phyloP scores from a whole-genome alignment of 306 rosid genomes.

The Quercus ilex region DNA sequence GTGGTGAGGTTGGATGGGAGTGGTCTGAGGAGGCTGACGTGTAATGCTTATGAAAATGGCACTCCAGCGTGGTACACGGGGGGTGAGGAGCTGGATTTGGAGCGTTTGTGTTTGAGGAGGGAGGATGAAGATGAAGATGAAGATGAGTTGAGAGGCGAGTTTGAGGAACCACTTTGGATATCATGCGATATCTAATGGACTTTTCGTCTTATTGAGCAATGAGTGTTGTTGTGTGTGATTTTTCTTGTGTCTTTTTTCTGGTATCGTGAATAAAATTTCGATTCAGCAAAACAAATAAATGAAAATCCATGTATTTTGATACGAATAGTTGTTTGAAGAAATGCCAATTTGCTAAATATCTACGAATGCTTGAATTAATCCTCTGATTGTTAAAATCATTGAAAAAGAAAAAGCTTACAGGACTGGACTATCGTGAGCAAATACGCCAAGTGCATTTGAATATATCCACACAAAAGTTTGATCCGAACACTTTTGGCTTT shows the following conservation, averaged over 20 bases:
- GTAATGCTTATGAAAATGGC: conserved; percentile 69
- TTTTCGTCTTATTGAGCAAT: background rate
- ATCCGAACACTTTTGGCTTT: no score
- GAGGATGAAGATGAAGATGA: conserved; percentile 38
- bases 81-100: conserved; percentile 23
- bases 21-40: conserved; percentile 81
- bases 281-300: background rate
- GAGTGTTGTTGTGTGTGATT: background rate
- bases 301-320: no score
- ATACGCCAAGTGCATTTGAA: no score
- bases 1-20: conserved; percentile 64
- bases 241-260: background rate
- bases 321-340: no score
- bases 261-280: background rate
- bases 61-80: conserved; percentile 63
- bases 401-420: no score
- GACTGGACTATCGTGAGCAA: no score
- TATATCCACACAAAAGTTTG: no score
- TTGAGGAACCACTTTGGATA: conserved; percentile 78
- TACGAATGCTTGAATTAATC: no score
- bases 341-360: no score
- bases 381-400: no score
- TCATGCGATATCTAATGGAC: conserved; percentile 13
- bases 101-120: conserved; percentile 4
- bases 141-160: conserved; percentile 54